Base-by-base conservation (phyloP, 495 filamentous ascomycete species). In the Annulohypoxylon nitens region DNA sequence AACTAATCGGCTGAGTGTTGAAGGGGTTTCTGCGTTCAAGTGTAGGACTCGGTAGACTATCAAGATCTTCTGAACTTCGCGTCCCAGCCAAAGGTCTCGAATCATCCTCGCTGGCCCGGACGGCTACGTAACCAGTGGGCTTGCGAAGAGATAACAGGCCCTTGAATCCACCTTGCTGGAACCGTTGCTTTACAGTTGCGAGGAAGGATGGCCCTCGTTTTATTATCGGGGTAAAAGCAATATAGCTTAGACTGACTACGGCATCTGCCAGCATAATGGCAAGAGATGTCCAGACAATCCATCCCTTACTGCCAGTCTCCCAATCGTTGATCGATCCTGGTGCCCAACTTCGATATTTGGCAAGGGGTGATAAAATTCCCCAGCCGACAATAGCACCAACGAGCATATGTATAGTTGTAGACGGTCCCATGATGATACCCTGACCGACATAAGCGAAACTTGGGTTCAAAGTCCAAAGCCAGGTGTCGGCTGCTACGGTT, bases 251-350 rank as follows among this genome's bases (percentile, higher is more conserved):
- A 73, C 93, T 97, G 61, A 98, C 87, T 3, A 98, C 83, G 2
- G 95, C 92, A 81, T 99, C 96, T 7, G 93, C 91, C 69, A 99
- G 87, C 96, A 99, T 99, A 70, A 99, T 97, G 0, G 96, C 93
- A 34, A 99, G 81, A 64, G 92, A 95, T 1, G 95, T 83, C 96
- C 96, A 99, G 0, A 98, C 93, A 66, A 99, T 97, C 96, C 96
- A 99, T 20, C 95, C 96, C 83, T 98, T 97, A 77, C 92, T 96
- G 6, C 96, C 96, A 36, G 83, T 88, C 64, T 91, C 90, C 97
- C 97, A 99, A 77, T 96, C 93, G 26, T 89, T 81, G 1, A 98
- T 93, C 1, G 88, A 85, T 0, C 94, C 96, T 0, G 94, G 92
- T 14, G 96, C 97, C 96, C 96, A 99, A 9, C 92, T 93, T 71